Base-by-base conservation (phyloP, 306 rosid genomes). In the Sesbania bispinosa region DNA sequence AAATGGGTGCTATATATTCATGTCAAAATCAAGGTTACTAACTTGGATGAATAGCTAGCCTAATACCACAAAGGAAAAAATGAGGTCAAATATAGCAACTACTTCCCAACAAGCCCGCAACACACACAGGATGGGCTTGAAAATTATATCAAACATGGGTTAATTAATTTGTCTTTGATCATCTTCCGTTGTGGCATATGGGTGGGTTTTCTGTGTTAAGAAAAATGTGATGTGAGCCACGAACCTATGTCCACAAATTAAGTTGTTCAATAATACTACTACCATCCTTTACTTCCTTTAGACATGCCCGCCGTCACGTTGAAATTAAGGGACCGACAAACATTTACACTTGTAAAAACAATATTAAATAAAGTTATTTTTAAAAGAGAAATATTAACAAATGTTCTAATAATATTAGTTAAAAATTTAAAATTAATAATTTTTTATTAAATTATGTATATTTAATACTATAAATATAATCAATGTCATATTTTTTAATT, bases 141-240 rank as follows among this genome's bases (percentile, higher is more conserved):
- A 64, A 72, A 45, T 51, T 47, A 53, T 67, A 73, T 65, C 48
- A 76, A 72, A 58, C 77, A 51, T 67, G 80, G 62, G 33, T 68
- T 46, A 72, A 72, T n/a, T n/a, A n/a, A n/a, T n/a, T n/a, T 74
- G 67, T 72, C 77, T 69, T 42, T 18, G 20, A 54, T 65, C 46
- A 54, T 35, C 67, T 32, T 39, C 64, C 39, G 57, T 67, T 42
- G 72, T 55, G 71, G 46, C 75, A 80, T 65, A 79, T 36, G 27
- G 27, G 9, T 15, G 6, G 27, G 42, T 26, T 66, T 30, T 14
- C 24, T 5, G 10, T 33, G 58, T 39, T 15, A 55, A 39, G 30
- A 55, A 42, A 29, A 2, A 6, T 30, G 38, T 72, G 77, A 58
- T 71, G 67, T 71, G 46, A 71, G 58, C 67, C 68, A 58, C 77